These are phyloP conservation scores for Venturia nashicola DNA, from an alignment of 2,329 filamentous ascomycete genomes.

Conservation along the genomic window DNA sequence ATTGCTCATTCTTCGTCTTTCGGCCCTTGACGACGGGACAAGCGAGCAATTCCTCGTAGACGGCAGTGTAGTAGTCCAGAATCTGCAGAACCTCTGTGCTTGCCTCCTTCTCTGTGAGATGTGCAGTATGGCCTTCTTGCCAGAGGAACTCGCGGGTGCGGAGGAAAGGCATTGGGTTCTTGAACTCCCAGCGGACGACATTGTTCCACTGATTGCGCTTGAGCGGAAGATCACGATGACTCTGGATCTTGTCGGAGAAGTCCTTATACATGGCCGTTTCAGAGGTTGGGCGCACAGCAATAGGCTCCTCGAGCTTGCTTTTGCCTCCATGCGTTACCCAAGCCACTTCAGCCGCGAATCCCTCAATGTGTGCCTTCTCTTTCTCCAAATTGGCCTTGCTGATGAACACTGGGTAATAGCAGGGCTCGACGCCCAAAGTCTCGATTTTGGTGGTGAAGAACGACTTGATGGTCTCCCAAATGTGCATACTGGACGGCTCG, in stretches of 20 bases:
- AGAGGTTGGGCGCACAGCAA: constrained; percentile 56
- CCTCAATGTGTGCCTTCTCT: constrained; percentile 95
- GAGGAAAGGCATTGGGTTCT: constrained; percentile 76
- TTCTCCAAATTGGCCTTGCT: constrained; percentile 73
- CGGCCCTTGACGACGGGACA: constrained; percentile 86
- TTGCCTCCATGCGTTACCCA: constrained; percentile 50
- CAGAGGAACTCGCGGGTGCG: constrained; percentile 91
- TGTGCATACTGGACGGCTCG: constrained; percentile 52
- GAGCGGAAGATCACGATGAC: constrained; percentile 85
- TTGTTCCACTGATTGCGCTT: constrained; percentile 98
- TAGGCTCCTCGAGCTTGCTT: constrained; percentile 75
- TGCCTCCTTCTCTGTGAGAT: constrained; percentile 72
- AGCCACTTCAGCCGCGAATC: constrained; percentile 65
- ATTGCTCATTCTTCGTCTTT: constrained; percentile 98
- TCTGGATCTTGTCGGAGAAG: constrained; percentile 94
- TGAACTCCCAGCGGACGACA: constrained; percentile 91
- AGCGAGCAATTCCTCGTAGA: constrained; percentile 89
- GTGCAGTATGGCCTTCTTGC: constrained; percentile 94
- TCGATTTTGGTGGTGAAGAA: constrained; percentile 61
- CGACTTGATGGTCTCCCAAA: constrained; percentile 54
- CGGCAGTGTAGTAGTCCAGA: constrained; percentile 78
- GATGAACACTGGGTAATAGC: constrained; percentile 93
- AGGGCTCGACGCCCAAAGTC: constrained; percentile 62
- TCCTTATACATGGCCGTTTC: constrained; percentile 86
- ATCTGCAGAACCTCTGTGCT: constrained; percentile 84